Evolutionary conservation across 495 filamentous ascomycete species (phyloP).

Genomic region (Ramalina peruviana): DNA sequence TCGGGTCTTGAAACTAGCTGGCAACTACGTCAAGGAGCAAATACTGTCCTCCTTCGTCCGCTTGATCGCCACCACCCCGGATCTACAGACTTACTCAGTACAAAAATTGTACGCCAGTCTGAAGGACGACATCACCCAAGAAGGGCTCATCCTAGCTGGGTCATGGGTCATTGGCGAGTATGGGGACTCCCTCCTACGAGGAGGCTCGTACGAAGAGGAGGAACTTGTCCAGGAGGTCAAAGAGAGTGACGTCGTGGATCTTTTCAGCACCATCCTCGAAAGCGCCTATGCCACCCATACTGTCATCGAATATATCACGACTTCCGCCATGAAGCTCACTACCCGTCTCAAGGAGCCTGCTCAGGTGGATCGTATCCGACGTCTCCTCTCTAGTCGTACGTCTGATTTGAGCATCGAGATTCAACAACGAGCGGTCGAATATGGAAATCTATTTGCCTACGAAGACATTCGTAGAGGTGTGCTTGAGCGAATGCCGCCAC

Average conservation of each 20-base stretch:
- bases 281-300: slow-evolving; percentile 84
- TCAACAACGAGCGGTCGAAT: slow-evolving; percentile 90
- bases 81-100: slow-evolving; percentile 88
- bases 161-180: slow-evolving; percentile 99
- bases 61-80: slow-evolving; percentile 85
- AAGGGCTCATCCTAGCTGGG: slow-evolving; percentile 81
- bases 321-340: slow-evolving; percentile 88
- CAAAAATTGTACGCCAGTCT: slow-evolving; percentile 84
- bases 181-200: slow-evolving; percentile 72
- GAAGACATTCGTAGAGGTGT: slow-evolving; percentile 82
- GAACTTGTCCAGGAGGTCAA: slow-evolving; percentile 82
- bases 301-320: slow-evolving; percentile 89
- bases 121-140: slow-evolving; percentile 93
- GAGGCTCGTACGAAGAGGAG: slow-evolving; percentile 90
- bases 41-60: slow-evolving; percentile 94
- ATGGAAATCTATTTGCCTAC: slow-evolving; percentile 79
- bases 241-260: slow-evolving; percentile 78
- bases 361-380: slow-evolving; percentile 72
- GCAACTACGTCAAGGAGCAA: slow-evolving; percentile 94
- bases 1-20: slow-evolving; percentile 83
- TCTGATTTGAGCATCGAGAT: slow-evolving; percentile 85
- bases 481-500: slow-evolving; percentile 91
- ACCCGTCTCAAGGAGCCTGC: slow-evolving; percentile 69
- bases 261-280: slow-evolving; percentile 82
- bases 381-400: slow-evolving; percentile 59